A percentile compares a stretch with the other conserved stretches of the same genome.
Conservation (phyloP, 345 rosid genomes). For the Salix udensis region DNA sequence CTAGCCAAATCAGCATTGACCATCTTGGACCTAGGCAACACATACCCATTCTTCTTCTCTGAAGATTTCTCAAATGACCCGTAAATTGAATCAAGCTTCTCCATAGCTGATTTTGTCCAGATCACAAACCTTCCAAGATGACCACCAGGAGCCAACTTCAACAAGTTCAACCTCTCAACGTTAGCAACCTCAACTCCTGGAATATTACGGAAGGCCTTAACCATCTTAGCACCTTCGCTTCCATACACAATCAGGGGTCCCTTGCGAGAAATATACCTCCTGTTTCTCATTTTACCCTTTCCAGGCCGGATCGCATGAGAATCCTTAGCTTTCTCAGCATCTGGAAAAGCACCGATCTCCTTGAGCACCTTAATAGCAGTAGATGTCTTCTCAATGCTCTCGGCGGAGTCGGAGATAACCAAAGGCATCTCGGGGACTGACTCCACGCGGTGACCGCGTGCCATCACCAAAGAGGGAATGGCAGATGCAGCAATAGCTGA, state of each 20-base stretch:
- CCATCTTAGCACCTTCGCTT: constrained; percentile 73
- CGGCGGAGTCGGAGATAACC: constrained; percentile 65
- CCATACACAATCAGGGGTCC: constrained; percentile 89
- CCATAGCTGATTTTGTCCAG: constrained; percentile 95
- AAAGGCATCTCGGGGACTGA: constrained; percentile 86
- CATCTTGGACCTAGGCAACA: constrained; percentile 86
- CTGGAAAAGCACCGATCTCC: constrained; percentile 80
- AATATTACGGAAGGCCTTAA: constrained; percentile 87
- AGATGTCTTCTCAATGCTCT: constrained; percentile 72
- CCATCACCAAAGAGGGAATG: constrained; percentile 81
- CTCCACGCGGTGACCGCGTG: constrained; percentile 86
- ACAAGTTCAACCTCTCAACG: constrained; percentile 71
- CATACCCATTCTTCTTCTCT: constrained; percentile 88
- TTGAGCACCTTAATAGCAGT: constrained; percentile 76
- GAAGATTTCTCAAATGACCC: constrained; percentile 79
- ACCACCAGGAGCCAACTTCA: constrained; percentile 96
- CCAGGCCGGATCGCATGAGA: constrained; percentile 82
- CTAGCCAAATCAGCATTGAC: constrained; percentile 89
- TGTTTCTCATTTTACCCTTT: constrained; percentile 85
- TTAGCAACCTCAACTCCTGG: constrained; percentile 92
- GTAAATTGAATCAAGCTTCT: constrained; percentile 82
- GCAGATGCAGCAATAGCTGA: constrained; percentile 98
- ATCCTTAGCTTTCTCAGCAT: constrained; percentile 87
- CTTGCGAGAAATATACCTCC: constrained; percentile 79
- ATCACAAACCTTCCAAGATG: constrained; percentile 88